These are phyloP conservation scores for Dryadomyces quercus-mongolicae DNA, from an alignment of 2,329 filamentous ascomycete genomes.

Conservation along the genomic window DNA sequence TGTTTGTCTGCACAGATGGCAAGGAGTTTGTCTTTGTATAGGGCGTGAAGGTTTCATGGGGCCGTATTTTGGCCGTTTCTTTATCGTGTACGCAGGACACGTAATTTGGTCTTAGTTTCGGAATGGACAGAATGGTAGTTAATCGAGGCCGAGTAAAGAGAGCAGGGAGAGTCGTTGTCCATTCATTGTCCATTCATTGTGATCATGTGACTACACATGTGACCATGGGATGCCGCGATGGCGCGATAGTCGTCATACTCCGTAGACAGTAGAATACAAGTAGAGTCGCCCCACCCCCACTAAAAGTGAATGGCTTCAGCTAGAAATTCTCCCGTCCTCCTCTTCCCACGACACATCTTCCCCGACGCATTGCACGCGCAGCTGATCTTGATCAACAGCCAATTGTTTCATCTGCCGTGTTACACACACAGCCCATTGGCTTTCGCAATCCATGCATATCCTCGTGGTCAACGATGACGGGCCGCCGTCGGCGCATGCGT, in stretches of 20 bases:
- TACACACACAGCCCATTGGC: not conserved
- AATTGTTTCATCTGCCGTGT: not conserved
- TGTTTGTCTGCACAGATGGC: too few species aligned
- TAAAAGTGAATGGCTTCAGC: not conserved
- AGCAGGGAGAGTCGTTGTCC: not conserved
- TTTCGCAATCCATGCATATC: slow-evolving; percentile 39
- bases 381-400: too few species aligned
- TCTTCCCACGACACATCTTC: not conserved
- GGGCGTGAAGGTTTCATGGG: not conserved
- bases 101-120: not conserved
- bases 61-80: not conserved
- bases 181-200: not conserved
- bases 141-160: too few species aligned
- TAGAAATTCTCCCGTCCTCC: not conserved
- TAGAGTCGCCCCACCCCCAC: not conserved
- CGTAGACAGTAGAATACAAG: too few species aligned
- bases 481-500: slow-evolving; percentile 64
- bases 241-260: not conserved
- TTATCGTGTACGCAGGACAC: not conserved
- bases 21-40: not conserved
- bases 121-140: not conserved
- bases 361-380: not conserved
- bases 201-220: not conserved
- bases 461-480: slow-evolving; percentile 70
- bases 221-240: too few species aligned